Evolutionary conservation across 805 yeast species (phyloP).

Genomic region (Babjeviella inositovora): DNA sequence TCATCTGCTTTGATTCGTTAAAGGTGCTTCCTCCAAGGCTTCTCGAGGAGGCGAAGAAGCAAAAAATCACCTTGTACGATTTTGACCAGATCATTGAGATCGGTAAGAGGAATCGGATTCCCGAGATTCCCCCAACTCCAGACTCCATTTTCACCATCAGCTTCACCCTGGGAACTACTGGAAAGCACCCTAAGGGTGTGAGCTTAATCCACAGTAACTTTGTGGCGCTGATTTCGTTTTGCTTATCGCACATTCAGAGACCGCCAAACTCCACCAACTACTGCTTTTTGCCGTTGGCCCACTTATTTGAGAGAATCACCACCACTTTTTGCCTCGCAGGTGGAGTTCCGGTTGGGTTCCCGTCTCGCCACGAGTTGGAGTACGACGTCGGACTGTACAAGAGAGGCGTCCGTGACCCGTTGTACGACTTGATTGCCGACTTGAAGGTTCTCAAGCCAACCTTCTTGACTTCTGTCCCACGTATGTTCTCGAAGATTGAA

Average conservation of each 20-base stretch:
- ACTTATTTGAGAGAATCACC: constrained; percentile 16
- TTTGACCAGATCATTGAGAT: constrained; percentile 21
- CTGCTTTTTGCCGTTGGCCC: constrained; percentile 18
- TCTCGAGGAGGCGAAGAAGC: constrained; percentile 7
- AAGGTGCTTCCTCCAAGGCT: constrained; percentile 13
- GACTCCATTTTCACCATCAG: constrained; percentile 20
- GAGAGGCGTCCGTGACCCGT: constrained; percentile 25
- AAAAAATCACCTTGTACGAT: constrained; percentile 12
- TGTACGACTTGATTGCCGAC: constrained; percentile 42
- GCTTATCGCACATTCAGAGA: constrained; percentile 5
- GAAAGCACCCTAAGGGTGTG: constrained; percentile 64
- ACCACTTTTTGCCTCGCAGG: constrained; percentile 22
- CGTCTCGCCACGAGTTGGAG: no score
- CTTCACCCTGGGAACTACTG: constrained; percentile 55
- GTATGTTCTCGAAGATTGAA: constrained; percentile 47
- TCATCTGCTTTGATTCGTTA: constrained; percentile 38
- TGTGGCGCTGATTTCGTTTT: constrained; percentile 9
- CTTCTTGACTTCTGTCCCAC: constrained; percentile 40
- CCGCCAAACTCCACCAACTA: constrained; percentile 5
- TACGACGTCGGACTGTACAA: no score
- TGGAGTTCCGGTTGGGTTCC: constrained; percentile 39
- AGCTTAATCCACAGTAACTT: constrained; percentile 37
- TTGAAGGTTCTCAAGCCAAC: constrained; percentile 37
- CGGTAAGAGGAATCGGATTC: constrained; percentile 31
- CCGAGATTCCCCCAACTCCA: constrained; percentile 12